phyloP scores from a whole-genome alignment of 2,329 filamentous ascomycete genomes.

The Aspergillus sp. region DNA sequence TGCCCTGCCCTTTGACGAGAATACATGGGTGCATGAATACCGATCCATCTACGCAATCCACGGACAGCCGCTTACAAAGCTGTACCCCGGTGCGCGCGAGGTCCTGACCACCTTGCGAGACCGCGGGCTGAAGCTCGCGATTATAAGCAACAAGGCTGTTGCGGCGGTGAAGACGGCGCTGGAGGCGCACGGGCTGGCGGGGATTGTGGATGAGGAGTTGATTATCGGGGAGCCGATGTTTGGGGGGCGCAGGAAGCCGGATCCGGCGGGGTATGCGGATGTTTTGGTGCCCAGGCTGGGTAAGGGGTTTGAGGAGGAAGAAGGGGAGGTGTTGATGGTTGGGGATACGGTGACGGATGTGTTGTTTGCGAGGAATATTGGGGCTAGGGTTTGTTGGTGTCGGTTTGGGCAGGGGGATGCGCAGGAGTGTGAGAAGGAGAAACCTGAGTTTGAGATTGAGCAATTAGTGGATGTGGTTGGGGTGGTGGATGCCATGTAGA shows the following conservation, averaged over 20 bases:
- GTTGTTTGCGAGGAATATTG: slow-evolving; percentile 16
- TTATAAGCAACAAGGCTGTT: slow-evolving; percentile 27
- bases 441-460: not conserved
- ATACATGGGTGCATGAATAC: slow-evolving; percentile 19
- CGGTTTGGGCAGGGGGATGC: slow-evolving; percentile 17
- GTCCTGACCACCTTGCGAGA: slow-evolving; percentile 16
- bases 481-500: not conserved
- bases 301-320: not conserved
- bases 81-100: slow-evolving; percentile 20
- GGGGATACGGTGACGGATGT: slow-evolving; percentile 20
- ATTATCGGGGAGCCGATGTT: slow-evolving; percentile 15
- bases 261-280: slow-evolving; percentile 15
- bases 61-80: slow-evolving; percentile 20
- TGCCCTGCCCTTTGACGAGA: slow-evolving; percentile 12
- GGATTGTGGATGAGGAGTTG: slow-evolving; percentile 3
- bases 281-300: slow-evolving; percentile 18
- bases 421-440: slow-evolving; percentile 9
- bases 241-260: slow-evolving; percentile 12
- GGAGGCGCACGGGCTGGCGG: slow-evolving; percentile 2
- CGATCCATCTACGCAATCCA: slow-evolving; percentile 21
- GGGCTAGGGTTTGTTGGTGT: slow-evolving; percentile 14
- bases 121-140: slow-evolving; percentile 18
- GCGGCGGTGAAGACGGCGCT: slow-evolving; percentile 17
- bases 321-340: slow-evolving; percentile 11
- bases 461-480: not conserved